These are phyloP conservation scores for Plicaturopsis crispa DNA, from an alignment of 768 basidiomycete genomes.

Conservation along the genomic window DNA sequence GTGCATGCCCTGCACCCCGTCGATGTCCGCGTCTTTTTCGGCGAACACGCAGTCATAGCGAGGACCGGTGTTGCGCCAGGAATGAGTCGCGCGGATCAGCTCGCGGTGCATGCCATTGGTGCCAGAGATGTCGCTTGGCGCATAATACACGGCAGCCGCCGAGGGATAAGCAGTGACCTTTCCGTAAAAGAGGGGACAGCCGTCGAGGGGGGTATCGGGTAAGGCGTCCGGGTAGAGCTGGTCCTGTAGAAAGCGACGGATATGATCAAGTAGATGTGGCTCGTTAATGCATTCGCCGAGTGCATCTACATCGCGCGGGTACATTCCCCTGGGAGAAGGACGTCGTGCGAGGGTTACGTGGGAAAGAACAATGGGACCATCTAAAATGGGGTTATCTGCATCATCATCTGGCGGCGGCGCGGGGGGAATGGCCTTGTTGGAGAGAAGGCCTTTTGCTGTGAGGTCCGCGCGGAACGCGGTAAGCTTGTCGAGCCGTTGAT, in stretches of 20 bases:
- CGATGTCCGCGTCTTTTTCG: slow-evolving; percentile 6
- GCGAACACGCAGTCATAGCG: slow-evolving; percentile 17
- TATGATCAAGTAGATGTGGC: slow-evolving; percentile 5
- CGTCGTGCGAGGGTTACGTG: too few species aligned
- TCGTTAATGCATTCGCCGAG: slow-evolving; percentile 8
- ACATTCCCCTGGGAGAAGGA: too few species aligned
- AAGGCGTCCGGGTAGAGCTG: slow-evolving; percentile 9
- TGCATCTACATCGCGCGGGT: slow-evolving; percentile 4
- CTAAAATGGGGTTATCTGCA: too few species aligned
- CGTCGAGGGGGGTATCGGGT: slow-evolving; percentile 3
- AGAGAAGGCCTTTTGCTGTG: slow-evolving; percentile 2
- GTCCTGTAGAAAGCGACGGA: slow-evolving; percentile 12
- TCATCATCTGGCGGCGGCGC: too few species aligned
- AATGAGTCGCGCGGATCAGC: slow-evolving; percentile 13
- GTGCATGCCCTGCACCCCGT: slow-evolving; percentile 16
- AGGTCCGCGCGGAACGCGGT: slow-evolving; percentile 12
- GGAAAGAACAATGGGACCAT: too few species aligned
- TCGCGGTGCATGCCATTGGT: slow-evolving; percentile 20
- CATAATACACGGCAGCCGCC: slow-evolving; percentile 13
- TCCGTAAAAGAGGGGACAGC: slow-evolving; percentile 10
- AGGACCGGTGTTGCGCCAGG: slow-evolving; percentile 13
- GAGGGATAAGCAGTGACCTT: slow-evolving; percentile 19
- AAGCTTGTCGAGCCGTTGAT: slow-evolving; percentile 22
- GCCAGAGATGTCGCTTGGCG: slow-evolving; percentile 21
- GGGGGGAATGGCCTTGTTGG: too few species aligned